Evolutionary conservation across 2,329 filamentous ascomycete species (phyloP).

Genomic region (Epichloe sylvatica): DNA sequence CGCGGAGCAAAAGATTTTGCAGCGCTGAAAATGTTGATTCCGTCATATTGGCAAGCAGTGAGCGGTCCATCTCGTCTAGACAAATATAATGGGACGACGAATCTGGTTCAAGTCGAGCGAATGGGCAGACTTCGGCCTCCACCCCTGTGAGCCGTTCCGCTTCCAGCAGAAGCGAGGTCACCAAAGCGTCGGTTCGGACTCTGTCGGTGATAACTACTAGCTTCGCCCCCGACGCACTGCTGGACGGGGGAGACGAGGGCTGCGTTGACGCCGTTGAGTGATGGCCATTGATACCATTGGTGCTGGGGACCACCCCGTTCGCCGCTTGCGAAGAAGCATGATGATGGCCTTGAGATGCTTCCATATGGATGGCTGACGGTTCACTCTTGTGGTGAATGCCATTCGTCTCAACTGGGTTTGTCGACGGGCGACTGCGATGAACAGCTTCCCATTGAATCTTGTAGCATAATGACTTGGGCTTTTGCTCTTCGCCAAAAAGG

Average conservation of each 20-base stretch:
- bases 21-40: slow-evolving; percentile 23
- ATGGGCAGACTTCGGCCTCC: slow-evolving; percentile 9
- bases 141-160: slow-evolving; percentile 6
- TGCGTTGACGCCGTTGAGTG: background rate
- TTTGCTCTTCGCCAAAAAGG: slow-evolving; percentile 4
- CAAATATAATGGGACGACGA: slow-evolving; percentile 21
- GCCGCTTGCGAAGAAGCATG: too few relatives aligned
- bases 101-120: slow-evolving; percentile 7
- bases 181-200: slow-evolving; percentile 8
- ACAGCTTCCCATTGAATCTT: slow-evolving; percentile 28
- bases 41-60: slow-evolving; percentile 27
- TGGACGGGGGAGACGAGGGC: background rate
- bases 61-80: slow-evolving; percentile 29
- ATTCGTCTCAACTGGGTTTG: background rate
- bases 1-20: slow-evolving; percentile 21
- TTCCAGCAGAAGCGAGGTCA: slow-evolving; percentile 7
- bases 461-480: slow-evolving; percentile 25
- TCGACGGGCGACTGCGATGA: slow-evolving; percentile 7
- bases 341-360: background rate
- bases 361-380: background rate
- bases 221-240: background rate
- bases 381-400: background rate
- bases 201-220: slow-evolving; percentile 15
- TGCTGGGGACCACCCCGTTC: background rate
- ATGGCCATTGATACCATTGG: background rate